A percentile compares a stretch with the other conserved stretches of the same genome.
These are phyloP conservation scores for Gigaspora rosea DNA, from an alignment of 192 early-diverging fungal species.

Conservation along the genomic window DNA sequence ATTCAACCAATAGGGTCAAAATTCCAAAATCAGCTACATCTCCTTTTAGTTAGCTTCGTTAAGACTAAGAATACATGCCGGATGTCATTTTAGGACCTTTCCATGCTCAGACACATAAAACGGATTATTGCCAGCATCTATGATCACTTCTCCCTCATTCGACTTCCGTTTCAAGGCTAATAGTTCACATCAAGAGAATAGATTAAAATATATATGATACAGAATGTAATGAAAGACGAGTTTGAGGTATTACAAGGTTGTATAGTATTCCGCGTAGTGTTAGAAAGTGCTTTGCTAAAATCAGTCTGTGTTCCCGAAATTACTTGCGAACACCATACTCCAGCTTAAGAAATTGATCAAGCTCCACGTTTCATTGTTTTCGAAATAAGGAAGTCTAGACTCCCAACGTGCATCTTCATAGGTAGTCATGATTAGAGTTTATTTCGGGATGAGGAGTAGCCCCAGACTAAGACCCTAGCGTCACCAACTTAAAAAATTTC, in stretches of 20 bases:
- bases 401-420: conserved; percentile 4
- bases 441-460: no score
- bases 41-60: no score
- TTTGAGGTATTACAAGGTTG: not conserved
- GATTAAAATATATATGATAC: conserved; percentile 1
- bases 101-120: not conserved
- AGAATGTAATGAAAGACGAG: not conserved
- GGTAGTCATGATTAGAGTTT: not conserved
- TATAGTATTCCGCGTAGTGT: not conserved
- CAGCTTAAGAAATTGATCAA: not conserved
- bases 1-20: no score
- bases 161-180: not conserved
- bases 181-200: not conserved
- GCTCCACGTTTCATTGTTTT: not conserved
- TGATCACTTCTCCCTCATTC: not conserved
- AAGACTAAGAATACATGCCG: no score
- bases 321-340: no score
- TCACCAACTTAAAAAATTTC: no score
- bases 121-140: conserved; percentile 1
- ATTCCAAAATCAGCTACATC: no score
- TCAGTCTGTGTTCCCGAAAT: conserved; percentile 2
- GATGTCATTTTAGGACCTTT: not conserved
- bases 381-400: conserved; percentile 1
- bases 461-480: no score
- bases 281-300: conserved; percentile 8